Base-by-base conservation (phyloP, 2,329 filamentous ascomycete genomes). In the Ilyonectria sp. region DNA sequence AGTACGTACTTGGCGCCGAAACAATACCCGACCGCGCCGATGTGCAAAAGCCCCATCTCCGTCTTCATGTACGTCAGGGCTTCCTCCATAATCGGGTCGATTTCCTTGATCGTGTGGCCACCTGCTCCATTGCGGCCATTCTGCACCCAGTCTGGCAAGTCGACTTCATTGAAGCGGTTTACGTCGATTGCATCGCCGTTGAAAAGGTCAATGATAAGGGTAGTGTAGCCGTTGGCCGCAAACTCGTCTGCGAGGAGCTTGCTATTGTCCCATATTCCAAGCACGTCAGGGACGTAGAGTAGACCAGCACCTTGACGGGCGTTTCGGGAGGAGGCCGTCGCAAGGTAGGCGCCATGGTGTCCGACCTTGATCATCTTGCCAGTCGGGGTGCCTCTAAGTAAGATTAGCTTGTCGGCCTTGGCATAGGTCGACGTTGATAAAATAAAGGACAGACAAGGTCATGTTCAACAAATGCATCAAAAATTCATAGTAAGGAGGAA, bases 11-110 rank as follows among this genome's bases (percentile, higher is more conserved):
- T 65, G 11, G 63, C 92, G 44, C 93, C 92, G 71, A 94, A 93
- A 81, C 93, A 94, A 81, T 94, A 94, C 0, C 92, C 92, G 0
- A 91, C 88, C 13, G 85, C 87, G 1, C 88, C 92, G 31, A 94
- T 80, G 70, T 86, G 88, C 77, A 87, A 88, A 49, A 87, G 79
- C 1, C 86, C 86, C 63, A 86, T 81, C 26, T 60, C 83, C 57
- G 88, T 83, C 67, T 87, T 85, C 54, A 93, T 77, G 64, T 87
- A 84, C 71, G 87, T 86, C 71, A 92, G 72, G 4, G 68, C 76
- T 9, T 72, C 67, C 9, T 73, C 37, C 4, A 79, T 65, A 11
- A 81, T 78, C 2, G 77, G 75, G 40, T 80, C 79, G 2, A 80
- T 70, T 1, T 67, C 62, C 29, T 76, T 68, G 13, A 62, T 26